phyloP scores from a whole-genome alignment of 192 early-diverging fungal genomes.

The Coemansia sp. region DNA sequence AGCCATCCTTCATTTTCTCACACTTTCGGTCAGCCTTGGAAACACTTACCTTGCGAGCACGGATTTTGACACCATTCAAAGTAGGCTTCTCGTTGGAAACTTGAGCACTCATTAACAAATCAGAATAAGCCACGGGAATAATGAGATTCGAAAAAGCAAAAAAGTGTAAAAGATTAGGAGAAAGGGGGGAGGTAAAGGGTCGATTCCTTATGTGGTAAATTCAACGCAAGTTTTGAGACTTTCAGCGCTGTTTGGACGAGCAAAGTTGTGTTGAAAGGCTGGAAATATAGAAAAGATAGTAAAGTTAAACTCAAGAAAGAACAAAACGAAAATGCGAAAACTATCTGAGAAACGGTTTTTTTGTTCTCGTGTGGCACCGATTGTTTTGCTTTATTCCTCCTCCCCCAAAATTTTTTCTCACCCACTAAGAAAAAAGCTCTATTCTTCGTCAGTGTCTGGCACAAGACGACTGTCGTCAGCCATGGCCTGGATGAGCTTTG shows the following conservation, averaged over 20 bases:
- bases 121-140: constrained; percentile 11
- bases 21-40: background rate
- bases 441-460: background rate
- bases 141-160: constrained; percentile 12
- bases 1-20: too few relatives aligned
- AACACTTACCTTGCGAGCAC: constrained; percentile 50
- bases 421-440: too few relatives aligned
- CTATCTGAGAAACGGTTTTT: too few relatives aligned
- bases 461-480: background rate
- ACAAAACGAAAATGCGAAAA: too few relatives aligned
- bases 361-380: too few relatives aligned
- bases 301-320: too few relatives aligned
- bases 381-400: background rate
- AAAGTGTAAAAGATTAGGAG: background rate
- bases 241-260: too few relatives aligned
- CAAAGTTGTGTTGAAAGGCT: too few relatives aligned
- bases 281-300: too few relatives aligned
- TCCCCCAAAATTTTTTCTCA: background rate
- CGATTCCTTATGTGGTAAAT: background rate
- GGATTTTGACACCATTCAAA: constrained; percentile 56
- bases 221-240: too few relatives aligned
- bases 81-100: constrained; percentile 56
- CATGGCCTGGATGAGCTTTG: constrained; percentile 18
- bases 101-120: constrained; percentile 46
- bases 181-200: too few relatives aligned